Evolutionary conservation across 163 green algal species (phyloP), one percentile per base, ranked within the genome.

Genomic region (Scenedesmus sp.): DNA sequence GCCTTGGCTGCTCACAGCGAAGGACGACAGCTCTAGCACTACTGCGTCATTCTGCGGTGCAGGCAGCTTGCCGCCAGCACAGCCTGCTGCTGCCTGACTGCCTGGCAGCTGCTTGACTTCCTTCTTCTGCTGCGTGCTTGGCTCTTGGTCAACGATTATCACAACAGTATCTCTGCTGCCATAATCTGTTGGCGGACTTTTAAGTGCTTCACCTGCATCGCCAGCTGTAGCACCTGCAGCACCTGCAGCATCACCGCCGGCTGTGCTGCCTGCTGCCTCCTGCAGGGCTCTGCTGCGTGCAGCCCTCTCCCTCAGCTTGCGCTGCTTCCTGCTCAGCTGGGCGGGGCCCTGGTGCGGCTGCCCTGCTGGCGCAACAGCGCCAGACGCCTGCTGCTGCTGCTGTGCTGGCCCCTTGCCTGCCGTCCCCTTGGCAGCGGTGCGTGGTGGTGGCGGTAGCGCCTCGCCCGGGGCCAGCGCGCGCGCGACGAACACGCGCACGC

Each of bases 251-350:
- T n/a, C 76, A 51, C n/a, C 40, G 49, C 3, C 33, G 2, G 76
- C 76, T 49, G 30, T 49, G 40, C 26, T 15, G 16, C 40, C 76
- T 83, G 76, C 76, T 51, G 33, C 76, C 20, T 30, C 76, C 76
- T 49, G 76, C 40, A 83, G 7, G 37, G 76, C 76, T 49, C 42
- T 83, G 42, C 30, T 49, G 40, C 76, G 37, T 12, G 37, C 40
- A 35, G 76, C 76, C 33, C 76, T 44, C 42, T 83, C 76, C n/a
- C 76, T 10, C 76, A 83, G 76, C 76, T 83, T 83, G 40, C 76
- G 37, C 42, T 83, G 76, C 76, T 83, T 83, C 20, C 76, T 44
- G 76, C 76, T 83, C 18, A 83, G 76, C 37, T 46, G 76, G n/a
- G 18, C 76, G 12, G 59, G 9, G 3, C 59, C 59, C 59, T 72